phyloP scores from a whole-genome alignment of 768 basidiomycete genomes.

The Leccinum rimulosum region DNA sequence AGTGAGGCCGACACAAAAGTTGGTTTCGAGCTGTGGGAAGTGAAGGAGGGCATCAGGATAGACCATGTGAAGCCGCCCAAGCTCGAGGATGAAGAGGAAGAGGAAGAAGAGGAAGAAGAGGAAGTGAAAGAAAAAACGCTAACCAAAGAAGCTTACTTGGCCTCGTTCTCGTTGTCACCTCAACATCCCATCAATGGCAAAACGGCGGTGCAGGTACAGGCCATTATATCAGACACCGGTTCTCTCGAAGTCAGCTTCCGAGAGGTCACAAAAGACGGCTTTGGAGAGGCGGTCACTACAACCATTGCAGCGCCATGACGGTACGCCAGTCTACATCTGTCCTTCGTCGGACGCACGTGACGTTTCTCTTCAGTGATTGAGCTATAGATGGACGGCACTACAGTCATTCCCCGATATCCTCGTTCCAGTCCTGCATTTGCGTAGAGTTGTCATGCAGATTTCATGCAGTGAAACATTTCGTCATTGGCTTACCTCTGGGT shows the following conservation, averaged over 20 bases:
- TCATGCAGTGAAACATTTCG: slow-evolving; percentile 6
- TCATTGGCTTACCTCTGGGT: slow-evolving; percentile 44
- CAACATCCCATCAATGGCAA: slow-evolving; percentile 43
- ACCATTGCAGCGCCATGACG: slow-evolving; percentile 24
- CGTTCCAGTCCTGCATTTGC: slow-evolving; percentile 50
- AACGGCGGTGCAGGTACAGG: slow-evolving; percentile 49
- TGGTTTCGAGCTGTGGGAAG: slow-evolving; percentile 77
- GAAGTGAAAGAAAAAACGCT: slow-evolving; percentile 64
- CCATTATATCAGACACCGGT: slow-evolving; percentile 35
- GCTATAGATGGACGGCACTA: slow-evolving; percentile 8
- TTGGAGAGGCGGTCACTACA: slow-evolving; percentile 34
- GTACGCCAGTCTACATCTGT: background rate
- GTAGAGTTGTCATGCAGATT: slow-evolving; percentile 11
- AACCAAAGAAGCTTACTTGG: slow-evolving; percentile 51
- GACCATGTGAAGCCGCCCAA: slow-evolving; percentile 54
- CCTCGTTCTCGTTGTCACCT: slow-evolving; percentile 33
- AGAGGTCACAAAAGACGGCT: slow-evolving; percentile 35
- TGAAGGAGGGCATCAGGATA: slow-evolving; percentile 61
- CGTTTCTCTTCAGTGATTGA: background rate
- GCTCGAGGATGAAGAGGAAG: slow-evolving; percentile 42
- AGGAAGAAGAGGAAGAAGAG: slow-evolving; percentile 36
- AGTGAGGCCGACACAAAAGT: slow-evolving; percentile 36
- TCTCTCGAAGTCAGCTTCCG: slow-evolving; percentile 36
- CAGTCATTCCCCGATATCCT: slow-evolving; percentile 53
- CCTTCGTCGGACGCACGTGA: background rate